Percentiles rank a stretch among this genome's conserved stretches.
phyloP scores from a whole-genome alignment of 768 basidiomycete genomes.

The Dioszegia crocea region DNA sequence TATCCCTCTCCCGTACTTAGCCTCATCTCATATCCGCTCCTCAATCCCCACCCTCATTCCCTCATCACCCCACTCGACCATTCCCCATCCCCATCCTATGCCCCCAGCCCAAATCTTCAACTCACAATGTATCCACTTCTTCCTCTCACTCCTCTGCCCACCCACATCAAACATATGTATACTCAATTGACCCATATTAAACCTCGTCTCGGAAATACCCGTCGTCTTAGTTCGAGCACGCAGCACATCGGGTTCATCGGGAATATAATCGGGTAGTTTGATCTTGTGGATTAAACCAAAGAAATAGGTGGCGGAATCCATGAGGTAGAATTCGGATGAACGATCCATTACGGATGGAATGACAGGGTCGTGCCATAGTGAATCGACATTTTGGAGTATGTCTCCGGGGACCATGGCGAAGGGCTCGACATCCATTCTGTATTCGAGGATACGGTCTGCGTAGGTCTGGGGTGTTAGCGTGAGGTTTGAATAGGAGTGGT shows the following conservation, averaged over 20 bases:
- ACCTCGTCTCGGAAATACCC: conserved; percentile 82
- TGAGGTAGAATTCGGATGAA: conserved; percentile 73
- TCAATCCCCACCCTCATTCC: no score
- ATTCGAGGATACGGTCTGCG: conserved; percentile 53
- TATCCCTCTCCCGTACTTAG: no score
- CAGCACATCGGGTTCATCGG: conserved; percentile 79
- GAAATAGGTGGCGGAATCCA: conserved; percentile 93
- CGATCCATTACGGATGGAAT: conserved; percentile 53
- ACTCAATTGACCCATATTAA: conserved; percentile 54
- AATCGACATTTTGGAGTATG: conserved; percentile 52
- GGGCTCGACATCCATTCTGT: conserved; percentile 51
- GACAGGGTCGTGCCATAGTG: conserved; percentile 55
- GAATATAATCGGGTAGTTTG: conserved; percentile 72
- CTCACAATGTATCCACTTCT: conserved; percentile 54
- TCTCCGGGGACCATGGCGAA: conserved; percentile 44
- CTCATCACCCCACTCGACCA: neutral
- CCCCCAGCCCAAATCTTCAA: neutral
- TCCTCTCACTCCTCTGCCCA: conserved; percentile 73
- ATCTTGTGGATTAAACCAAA: conserved; percentile 81
- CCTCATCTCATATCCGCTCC: no score
- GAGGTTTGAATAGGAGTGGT: no score
- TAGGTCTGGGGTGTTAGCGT: conserved; percentile 39
- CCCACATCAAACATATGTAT: conserved; percentile 73
- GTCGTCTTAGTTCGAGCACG: conserved; percentile 83
- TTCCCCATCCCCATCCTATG: neutral